Conservation (phyloP, 257 asterid species). For the Plectranthus barbatus region DNA sequence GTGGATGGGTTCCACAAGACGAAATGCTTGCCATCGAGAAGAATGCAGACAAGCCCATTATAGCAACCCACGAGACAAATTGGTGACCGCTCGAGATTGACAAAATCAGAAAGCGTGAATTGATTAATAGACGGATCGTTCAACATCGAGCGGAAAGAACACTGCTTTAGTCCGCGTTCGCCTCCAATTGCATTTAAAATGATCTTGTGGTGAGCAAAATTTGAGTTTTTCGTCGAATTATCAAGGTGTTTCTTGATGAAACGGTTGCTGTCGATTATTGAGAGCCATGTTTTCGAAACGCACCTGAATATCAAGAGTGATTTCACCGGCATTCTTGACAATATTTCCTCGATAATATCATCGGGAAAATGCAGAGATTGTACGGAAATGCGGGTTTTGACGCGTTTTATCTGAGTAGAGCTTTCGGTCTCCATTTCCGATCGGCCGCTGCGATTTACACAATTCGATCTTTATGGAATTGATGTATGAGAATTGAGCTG, state of each 20-base stretch:
- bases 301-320: constrained; percentile 38
- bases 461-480: neutral
- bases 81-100: neutral
- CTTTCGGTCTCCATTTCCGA: constrained; percentile 1
- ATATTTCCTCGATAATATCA: constrained; percentile 29
- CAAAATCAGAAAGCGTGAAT: neutral
- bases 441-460: neutral
- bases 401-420: neutral
- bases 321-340: constrained; percentile 33
- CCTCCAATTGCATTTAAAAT: neutral
- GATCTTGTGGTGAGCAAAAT: constrained; percentile 2
- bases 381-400: neutral
- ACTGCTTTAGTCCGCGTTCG: constrained; percentile 1
- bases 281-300: constrained; percentile 43
- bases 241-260: constrained; percentile 25
- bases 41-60: constrained; percentile 38
- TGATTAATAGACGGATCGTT: constrained; percentile 2
- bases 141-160: constrained; percentile 22
- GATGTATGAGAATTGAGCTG: neutral
- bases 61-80: constrained; percentile 26
- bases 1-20: constrained; percentile 36
- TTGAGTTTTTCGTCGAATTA: neutral
- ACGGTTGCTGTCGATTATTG: constrained; percentile 16
- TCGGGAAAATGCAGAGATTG: constrained; percentile 10
- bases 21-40: neutral